Evolutionary conservation across 2,329 filamentous ascomycete species (phyloP).

Genomic region (Pleochaeta shiraiana): DNA sequence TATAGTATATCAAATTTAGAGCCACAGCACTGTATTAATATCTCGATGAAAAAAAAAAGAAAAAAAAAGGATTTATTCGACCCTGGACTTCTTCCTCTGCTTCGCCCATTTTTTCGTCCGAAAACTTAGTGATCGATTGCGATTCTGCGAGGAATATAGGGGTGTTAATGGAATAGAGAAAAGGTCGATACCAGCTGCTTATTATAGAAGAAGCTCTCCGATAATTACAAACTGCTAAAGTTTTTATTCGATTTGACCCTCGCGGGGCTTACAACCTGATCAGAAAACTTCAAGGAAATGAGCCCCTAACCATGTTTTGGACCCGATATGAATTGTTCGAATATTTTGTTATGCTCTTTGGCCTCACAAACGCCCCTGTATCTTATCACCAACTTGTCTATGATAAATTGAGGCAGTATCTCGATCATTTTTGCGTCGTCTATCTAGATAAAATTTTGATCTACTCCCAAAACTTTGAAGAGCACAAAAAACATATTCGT

Average conservation of each 20-base stretch:
- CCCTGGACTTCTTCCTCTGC: neutral
- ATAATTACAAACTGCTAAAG: neutral
- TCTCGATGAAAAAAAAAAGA: neutral
- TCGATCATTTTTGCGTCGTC: neutral
- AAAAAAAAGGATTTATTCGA: neutral
- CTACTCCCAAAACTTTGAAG: neutral
- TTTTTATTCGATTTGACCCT: neutral
- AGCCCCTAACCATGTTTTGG: neutral
- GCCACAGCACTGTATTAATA: neutral
- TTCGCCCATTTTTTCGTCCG: neutral
- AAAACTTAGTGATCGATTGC: neutral
- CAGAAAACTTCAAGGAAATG: neutral
- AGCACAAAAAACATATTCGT: neutral
- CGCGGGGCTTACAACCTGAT: neutral
- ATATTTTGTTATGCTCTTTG: constrained; percentile 5
- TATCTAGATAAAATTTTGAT: neutral
- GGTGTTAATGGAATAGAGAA: neutral
- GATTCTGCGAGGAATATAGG: neutral
- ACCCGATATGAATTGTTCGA: neutral
- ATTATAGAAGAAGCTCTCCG: neutral
- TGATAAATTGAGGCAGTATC: neutral
- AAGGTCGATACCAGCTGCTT: constrained; percentile 3
- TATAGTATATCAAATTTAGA: neutral
- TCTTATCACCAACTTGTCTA: neutral
- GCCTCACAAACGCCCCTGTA: constrained; percentile 1